Evolutionary conservation across 257 asterid genomes (phyloP).

Genomic region (Petrea volubilis): DNA sequence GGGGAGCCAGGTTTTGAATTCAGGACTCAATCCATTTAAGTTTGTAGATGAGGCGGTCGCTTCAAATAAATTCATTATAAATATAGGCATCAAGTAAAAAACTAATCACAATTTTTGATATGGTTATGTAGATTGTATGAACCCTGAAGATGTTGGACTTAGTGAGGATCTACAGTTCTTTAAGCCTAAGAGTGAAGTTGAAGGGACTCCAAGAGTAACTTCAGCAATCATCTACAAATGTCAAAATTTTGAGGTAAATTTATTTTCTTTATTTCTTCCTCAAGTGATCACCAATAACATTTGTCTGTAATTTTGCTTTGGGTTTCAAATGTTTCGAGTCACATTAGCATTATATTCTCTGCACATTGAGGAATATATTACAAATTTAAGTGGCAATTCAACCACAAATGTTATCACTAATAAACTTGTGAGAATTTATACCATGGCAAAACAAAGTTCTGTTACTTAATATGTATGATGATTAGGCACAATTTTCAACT

Average conservation of each 20-base stretch:
- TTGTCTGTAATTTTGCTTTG: background rate
- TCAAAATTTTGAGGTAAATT: constrained; percentile 60
- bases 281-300: background rate
- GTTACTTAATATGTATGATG: too few species aligned
- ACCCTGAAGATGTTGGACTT: constrained; percentile 77
- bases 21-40: too few species aligned
- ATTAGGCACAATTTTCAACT: too few species aligned
- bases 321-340: background rate
- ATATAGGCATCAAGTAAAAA: background rate
- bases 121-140: constrained; percentile 50
- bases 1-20: too few species aligned
- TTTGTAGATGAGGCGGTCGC: too few species aligned
- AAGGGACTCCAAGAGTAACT: constrained; percentile 59
- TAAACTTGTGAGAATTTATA: too few species aligned
- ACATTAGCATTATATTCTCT: background rate
- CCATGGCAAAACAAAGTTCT: too few species aligned
- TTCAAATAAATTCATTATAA: background rate
- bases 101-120: background rate
- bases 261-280: background rate
- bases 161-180: constrained; percentile 62
- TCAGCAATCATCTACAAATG: constrained; percentile 63
- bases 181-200: constrained; percentile 36
- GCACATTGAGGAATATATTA: background rate
- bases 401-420: too few species aligned
- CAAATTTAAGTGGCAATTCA: too few species aligned